A percentile compares a stretch with the other conserved stretches of the same genome.
phyloP scores from a whole-genome alignment of 2,329 filamentous ascomycete species.

The Pezicula rhizophila region DNA sequence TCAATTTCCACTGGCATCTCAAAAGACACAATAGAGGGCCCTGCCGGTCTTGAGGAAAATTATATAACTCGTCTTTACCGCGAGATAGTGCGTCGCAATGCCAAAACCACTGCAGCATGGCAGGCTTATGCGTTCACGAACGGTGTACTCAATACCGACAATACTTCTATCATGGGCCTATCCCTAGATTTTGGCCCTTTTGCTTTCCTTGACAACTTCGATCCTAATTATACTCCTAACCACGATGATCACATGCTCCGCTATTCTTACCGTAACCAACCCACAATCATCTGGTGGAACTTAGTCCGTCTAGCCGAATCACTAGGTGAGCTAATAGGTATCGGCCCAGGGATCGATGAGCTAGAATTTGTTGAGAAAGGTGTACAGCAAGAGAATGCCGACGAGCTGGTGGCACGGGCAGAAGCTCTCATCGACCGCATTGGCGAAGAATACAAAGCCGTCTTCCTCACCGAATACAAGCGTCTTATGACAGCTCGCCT shows the following conservation, averaged over 20 bases:
- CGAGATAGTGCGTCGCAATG: conserved; percentile 80
- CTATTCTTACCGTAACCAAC: conserved; percentile 91
- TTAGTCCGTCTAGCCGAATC: conserved; percentile 85
- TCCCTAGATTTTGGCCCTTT: conserved; percentile 96
- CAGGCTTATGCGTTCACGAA: conserved; percentile 99
- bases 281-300: conserved; percentile 98
- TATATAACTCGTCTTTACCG: conserved; percentile 82
- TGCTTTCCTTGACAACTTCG: conserved; percentile 95
- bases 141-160: conserved; percentile 95
- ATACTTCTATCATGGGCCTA: conserved; percentile 84
- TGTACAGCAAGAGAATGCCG: conserved; percentile 60
- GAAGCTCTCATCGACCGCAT: conserved; percentile 75
- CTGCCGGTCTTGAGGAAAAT: conserved; percentile 67
- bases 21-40: conserved; percentile 58
- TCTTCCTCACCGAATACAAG: conserved; percentile 88
- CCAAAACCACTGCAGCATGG: conserved; percentile 83
- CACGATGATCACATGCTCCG: conserved; percentile 86
- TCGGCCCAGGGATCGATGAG: conserved; percentile 66
- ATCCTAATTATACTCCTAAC: conserved; percentile 90
- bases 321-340: conserved; percentile 80
- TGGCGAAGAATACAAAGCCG: conserved; percentile 81
- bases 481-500: conserved; percentile 74
- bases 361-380: conserved; percentile 66
- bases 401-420: conserved; percentile 69
- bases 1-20: conserved; percentile 40